These are phyloP conservation scores for Coemansia sp. DNA, from an alignment of 192 early-diverging fungal species.

Conservation along the genomic window DNA sequence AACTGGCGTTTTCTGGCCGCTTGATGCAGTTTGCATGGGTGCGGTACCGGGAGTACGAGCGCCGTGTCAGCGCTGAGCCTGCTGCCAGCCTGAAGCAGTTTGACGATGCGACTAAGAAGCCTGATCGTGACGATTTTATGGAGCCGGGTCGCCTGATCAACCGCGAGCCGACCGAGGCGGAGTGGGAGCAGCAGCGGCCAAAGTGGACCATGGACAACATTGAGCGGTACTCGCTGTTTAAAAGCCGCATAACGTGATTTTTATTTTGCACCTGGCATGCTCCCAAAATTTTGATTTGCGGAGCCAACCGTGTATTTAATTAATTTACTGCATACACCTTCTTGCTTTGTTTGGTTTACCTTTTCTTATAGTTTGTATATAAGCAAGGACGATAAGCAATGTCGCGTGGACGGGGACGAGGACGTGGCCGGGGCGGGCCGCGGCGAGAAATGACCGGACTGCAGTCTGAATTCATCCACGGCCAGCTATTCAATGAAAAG, in stretches of 20 bases:
- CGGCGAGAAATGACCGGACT: slow-evolving; percentile 42
- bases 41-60: slow-evolving; percentile 60
- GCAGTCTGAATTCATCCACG: slow-evolving; percentile 42
- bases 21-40: slow-evolving; percentile 70
- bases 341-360: too few species aligned
- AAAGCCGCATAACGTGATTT: slow-evolving; percentile 77
- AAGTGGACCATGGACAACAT: slow-evolving; percentile 77
- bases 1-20: slow-evolving; percentile 74
- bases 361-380: neutral
- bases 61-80: slow-evolving; percentile 14
- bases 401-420: slow-evolving; percentile 41
- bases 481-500: slow-evolving; percentile 18
- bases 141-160: slow-evolving; percentile 40
- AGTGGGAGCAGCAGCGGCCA: slow-evolving; percentile 56
- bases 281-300: neutral
- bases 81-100: slow-evolving; percentile 32
- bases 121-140: slow-evolving; percentile 37
- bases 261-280: neutral
- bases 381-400: slow-evolving; percentile 4
- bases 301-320: neutral
- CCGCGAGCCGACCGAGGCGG: slow-evolving; percentile 33
- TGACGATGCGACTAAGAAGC: slow-evolving; percentile 51
- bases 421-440: slow-evolving; percentile 40
- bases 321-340: neutral
- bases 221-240: slow-evolving; percentile 88